Evolutionary conservation across 2,329 filamentous ascomycete species (phyloP).

Genomic region (Drechslerella dactyloides): DNA sequence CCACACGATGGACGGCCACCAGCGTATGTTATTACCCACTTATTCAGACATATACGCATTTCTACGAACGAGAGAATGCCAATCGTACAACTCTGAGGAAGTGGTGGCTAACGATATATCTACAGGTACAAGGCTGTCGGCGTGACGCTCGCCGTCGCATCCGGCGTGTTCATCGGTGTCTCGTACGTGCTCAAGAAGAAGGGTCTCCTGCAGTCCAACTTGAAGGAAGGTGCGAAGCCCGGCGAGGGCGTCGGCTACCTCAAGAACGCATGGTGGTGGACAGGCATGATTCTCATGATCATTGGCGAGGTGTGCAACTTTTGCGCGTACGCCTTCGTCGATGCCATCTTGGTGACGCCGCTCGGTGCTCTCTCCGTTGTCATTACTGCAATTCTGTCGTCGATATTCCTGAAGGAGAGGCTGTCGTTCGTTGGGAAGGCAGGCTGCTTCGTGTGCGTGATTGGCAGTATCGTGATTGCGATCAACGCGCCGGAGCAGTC

Average conservation of each 20-base stretch:
- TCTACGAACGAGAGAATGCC: neutral
- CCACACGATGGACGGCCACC: constrained; percentile 19
- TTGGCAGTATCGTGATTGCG: constrained; percentile 91
- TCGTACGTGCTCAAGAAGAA: constrained; percentile 97
- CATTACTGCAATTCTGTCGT: constrained; percentile 85
- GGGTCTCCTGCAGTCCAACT: constrained; percentile 87
- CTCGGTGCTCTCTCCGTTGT: constrained; percentile 91
- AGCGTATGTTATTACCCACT: constrained; percentile 24
- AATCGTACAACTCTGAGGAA: neutral
- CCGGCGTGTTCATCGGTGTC: constrained; percentile 88
- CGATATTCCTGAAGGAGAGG: constrained; percentile 93
- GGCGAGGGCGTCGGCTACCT: constrained; percentile 97
- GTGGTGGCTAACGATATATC: constrained; percentile 2
- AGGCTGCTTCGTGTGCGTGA: constrained; percentile 91
- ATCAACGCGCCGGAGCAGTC: constrained; percentile 89
- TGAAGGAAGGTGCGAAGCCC: constrained; percentile 93
- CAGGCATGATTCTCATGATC: constrained; percentile 95
- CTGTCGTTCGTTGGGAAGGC: constrained; percentile 96
- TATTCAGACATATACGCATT: neutral
- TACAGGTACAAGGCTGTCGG: constrained; percentile 79
- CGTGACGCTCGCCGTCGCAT: constrained; percentile 81
- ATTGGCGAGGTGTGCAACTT: constrained; percentile 96
- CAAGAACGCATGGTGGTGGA: constrained; percentile 95
- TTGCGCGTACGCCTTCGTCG: constrained; percentile 93
- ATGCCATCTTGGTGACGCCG: constrained; percentile 92